phyloP scores from a whole-genome alignment of 768 basidiomycete genomes.

The Collybiopsis confluens region DNA sequence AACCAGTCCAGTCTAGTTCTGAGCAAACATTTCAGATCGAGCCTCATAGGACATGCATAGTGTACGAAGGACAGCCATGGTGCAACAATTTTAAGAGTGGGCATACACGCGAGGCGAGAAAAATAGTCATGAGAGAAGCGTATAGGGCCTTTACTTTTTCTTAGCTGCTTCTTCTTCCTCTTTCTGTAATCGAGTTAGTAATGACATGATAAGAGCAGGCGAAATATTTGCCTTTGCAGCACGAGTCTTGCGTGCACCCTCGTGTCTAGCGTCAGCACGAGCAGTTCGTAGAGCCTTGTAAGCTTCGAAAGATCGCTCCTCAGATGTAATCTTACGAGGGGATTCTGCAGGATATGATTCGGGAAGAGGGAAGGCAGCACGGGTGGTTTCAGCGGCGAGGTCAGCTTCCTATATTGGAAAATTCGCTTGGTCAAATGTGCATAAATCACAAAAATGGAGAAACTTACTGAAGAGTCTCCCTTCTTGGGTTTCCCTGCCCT shows the following conservation, averaged over 20 bases:
- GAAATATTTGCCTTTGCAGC: slow-evolving; percentile 67
- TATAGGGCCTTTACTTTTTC: slow-evolving; percentile 65
- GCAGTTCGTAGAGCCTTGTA: slow-evolving; percentile 84
- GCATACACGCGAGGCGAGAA: slow-evolving; percentile 14
- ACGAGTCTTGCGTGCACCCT: slow-evolving; percentile 83
- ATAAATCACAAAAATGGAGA: slow-evolving; percentile 6
- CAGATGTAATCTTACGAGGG: slow-evolving; percentile 89
- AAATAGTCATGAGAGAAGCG: slow-evolving; percentile 17
- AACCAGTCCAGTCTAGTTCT: too few species aligned
- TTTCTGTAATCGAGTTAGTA: slow-evolving; percentile 44
- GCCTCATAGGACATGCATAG: slow-evolving; percentile 23
- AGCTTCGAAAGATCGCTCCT: slow-evolving; percentile 87
- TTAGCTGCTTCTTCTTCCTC: slow-evolving; percentile 91
- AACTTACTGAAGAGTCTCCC: slow-evolving; percentile 84
- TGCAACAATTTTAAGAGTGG: slow-evolving; percentile 33
- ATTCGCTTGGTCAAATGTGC: slow-evolving; percentile 10
- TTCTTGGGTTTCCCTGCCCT: slow-evolving; percentile 94
- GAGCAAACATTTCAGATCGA: slow-evolving; percentile 20
- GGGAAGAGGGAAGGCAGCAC: slow-evolving; percentile 63
- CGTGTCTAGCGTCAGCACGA: slow-evolving; percentile 79
- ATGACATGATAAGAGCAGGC: slow-evolving; percentile 9
- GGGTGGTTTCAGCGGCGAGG: slow-evolving; percentile 73
- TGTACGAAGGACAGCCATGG: slow-evolving; percentile 21
- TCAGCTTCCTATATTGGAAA: slow-evolving; percentile 62
- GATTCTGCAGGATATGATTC: slow-evolving; percentile 64